These are phyloP conservation scores for Termitomyces sp. DNA, from an alignment of 768 basidiomycete genomes.

Conservation along the genomic window DNA sequence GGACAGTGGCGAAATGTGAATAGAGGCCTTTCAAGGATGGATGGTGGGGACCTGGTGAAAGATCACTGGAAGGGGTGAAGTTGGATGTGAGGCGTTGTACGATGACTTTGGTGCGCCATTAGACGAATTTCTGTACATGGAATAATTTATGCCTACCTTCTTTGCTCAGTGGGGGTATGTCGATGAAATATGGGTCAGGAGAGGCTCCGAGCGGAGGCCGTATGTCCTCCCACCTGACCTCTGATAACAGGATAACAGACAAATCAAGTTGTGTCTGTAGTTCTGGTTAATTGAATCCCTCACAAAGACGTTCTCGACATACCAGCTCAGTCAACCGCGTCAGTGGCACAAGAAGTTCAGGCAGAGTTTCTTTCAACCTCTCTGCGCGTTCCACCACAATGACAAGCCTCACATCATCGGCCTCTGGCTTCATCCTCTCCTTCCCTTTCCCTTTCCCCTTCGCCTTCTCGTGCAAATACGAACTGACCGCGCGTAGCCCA, in stretches of 20 bases:
- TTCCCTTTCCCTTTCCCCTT: constrained; percentile 25
- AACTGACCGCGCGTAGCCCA: constrained; percentile 47
- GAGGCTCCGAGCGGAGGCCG: constrained; percentile 68
- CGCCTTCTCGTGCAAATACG: constrained; percentile 20
- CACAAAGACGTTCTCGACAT: constrained; percentile 18
- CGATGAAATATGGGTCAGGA: constrained; percentile 70
- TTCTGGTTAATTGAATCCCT: constrained; percentile 2
- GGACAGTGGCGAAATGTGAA: constrained; percentile 54
- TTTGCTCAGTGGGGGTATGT: constrained; percentile 52
- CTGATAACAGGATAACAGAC: constrained; percentile 62
- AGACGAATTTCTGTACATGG: background rate
- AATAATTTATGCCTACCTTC: constrained; percentile 42
- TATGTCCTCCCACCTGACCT: constrained; percentile 68
- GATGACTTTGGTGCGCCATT: constrained; percentile 24
- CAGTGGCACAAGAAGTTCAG: constrained; percentile 69
- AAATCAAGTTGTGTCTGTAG: constrained; percentile 57
- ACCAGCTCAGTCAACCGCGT: constrained; percentile 74
- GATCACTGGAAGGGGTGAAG: constrained; percentile 26
- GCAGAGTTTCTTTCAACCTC: constrained; percentile 56
- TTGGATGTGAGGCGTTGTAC: constrained; percentile 37
- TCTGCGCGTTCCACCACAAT: constrained; percentile 70
- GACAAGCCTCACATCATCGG: constrained; percentile 45
- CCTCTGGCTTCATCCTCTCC: constrained; percentile 17
- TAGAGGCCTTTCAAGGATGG: constrained; percentile 59
- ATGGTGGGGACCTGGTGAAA: constrained; percentile 40